phyloP scores from a whole-genome alignment of 2,329 filamentous ascomycete species.

The Pseudogymnoascus sp. region DNA sequence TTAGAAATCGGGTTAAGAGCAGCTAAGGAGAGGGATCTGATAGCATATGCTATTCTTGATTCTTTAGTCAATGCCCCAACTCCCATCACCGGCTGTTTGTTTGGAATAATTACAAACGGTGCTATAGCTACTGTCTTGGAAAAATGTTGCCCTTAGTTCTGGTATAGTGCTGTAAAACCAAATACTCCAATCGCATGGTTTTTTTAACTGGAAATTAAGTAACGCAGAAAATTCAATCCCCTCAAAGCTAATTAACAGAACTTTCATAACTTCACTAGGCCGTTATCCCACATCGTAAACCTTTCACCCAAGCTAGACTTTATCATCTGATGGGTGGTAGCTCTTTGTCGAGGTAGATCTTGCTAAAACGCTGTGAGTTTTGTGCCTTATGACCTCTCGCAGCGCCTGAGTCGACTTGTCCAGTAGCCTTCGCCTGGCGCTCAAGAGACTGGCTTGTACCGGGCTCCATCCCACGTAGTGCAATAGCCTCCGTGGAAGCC shows the following conservation, averaged over 20 bases:
- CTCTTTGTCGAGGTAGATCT: not conserved
- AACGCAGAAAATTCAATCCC: not conserved
- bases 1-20: no score
- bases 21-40: no score
- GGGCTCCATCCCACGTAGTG: not conserved
- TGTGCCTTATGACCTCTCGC: not conserved
- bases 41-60: not conserved
- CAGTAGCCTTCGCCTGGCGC: not conserved
- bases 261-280: not conserved
- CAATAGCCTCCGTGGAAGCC: not conserved
- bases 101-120: not conserved
- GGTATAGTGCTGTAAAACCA: not conserved
- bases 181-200: no score
- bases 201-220: not conserved
- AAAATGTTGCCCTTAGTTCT: not conserved
- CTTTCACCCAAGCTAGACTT: not conserved
- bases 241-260: not conserved
- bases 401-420: not conserved
- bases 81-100: not conserved
- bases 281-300: not conserved
- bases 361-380: not conserved
- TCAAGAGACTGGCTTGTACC: not conserved
- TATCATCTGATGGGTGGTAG: not conserved
- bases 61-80: not conserved
- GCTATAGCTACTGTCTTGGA: not conserved